phyloP scores from a whole-genome alignment of 495 filamentous ascomycete species.

The Aspergillus coremiiformis region DNA sequence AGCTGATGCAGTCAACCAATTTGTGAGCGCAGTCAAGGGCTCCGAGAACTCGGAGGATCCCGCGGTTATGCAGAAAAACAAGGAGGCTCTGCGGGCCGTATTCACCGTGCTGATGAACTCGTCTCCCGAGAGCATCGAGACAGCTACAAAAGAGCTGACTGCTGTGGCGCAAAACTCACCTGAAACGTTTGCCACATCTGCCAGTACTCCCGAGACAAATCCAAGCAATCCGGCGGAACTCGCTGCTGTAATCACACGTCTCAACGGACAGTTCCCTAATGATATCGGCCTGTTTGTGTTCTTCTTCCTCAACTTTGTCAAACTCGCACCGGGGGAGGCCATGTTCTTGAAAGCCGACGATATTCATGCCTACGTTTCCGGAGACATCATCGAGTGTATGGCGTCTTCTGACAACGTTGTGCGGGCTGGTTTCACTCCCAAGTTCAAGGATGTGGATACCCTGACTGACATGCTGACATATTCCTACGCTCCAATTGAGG shows the following conservation, averaged over 20 bases:
- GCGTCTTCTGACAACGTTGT: slow-evolving; percentile 96
- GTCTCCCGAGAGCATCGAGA: slow-evolving; percentile 53
- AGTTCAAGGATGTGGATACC: slow-evolving; percentile 93
- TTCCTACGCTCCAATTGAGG: slow-evolving; percentile 81
- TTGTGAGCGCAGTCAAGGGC: slow-evolving; percentile 58
- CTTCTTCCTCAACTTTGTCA: slow-evolving; percentile 78
- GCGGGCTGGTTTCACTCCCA: slow-evolving; percentile 92
- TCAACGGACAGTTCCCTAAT: slow-evolving; percentile 69
- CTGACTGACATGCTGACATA: slow-evolving; percentile 93
- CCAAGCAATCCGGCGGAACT: slow-evolving; percentile 48
- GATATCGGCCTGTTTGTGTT: slow-evolving; percentile 73
- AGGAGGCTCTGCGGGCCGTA: slow-evolving; percentile 63
- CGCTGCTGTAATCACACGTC: slow-evolving; percentile 63
- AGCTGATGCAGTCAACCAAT: slow-evolving; percentile 54
- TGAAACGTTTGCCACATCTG: slow-evolving; percentile 32
- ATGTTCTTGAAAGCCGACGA: slow-evolving; percentile 96
- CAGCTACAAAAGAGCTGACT: slow-evolving; percentile 60
- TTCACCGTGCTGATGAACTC: slow-evolving; percentile 80
- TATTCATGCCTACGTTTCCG: slow-evolving; percentile 92
- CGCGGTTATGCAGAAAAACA: slow-evolving; percentile 58
- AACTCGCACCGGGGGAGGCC: slow-evolving; percentile 77
- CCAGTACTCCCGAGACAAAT: slow-evolving; percentile 30
- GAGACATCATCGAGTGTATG: slow-evolving; percentile 99
- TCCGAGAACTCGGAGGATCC: slow-evolving; percentile 55
- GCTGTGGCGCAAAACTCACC: slow-evolving; percentile 53